Conservation (phyloP, 164 flowering plant genomes). For the Tetrastigma voinierianum region DNA sequence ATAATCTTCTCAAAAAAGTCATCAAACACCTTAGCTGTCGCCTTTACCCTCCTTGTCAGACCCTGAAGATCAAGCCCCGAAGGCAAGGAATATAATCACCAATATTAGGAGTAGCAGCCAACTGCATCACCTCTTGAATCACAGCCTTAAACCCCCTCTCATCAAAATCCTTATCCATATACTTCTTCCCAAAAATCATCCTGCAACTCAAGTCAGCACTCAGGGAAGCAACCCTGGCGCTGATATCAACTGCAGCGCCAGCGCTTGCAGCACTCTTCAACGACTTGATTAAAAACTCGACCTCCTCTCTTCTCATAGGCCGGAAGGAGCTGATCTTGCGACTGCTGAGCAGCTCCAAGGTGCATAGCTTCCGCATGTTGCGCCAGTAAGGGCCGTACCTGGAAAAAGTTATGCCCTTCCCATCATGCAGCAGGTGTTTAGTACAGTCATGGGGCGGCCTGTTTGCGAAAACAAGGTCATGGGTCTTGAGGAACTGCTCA, state of each 20-base stretch:
- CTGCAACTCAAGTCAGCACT: conserved; percentile 6
- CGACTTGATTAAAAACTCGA: conserved; percentile 6
- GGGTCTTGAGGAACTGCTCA: conserved; percentile 18
- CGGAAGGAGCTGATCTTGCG: conserved; percentile 18
- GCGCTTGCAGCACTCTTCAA: conserved; percentile 4
- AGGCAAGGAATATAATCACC: conserved; percentile 45
- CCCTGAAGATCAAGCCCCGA: conserved; percentile 24
- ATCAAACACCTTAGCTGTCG: background rate
- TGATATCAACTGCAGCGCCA: conserved; percentile 14
- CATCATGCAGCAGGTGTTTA: conserved; percentile 4
- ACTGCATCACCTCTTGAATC: conserved; percentile 38
- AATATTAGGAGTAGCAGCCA: conserved; percentile 35
- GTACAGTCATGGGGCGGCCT: conserved; percentile 14
- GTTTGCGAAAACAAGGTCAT: conserved; percentile 25
- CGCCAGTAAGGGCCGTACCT: conserved; percentile 30
- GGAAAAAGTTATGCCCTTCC: conserved; percentile 7
- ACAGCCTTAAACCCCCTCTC: conserved; percentile 42
- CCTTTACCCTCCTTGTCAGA: background rate
- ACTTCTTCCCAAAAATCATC: background rate
- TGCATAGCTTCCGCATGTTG: conserved; percentile 23
- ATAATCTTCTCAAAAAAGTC: background rate
- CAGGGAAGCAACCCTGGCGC: conserved; percentile 13
- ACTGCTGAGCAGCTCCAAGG: conserved; percentile 21
- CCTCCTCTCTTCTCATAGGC: conserved; percentile 22
- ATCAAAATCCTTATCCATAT: background rate